Conservation (phyloP, 352 stramenopile genomes). For the Globisporangium middletonii region DNA sequence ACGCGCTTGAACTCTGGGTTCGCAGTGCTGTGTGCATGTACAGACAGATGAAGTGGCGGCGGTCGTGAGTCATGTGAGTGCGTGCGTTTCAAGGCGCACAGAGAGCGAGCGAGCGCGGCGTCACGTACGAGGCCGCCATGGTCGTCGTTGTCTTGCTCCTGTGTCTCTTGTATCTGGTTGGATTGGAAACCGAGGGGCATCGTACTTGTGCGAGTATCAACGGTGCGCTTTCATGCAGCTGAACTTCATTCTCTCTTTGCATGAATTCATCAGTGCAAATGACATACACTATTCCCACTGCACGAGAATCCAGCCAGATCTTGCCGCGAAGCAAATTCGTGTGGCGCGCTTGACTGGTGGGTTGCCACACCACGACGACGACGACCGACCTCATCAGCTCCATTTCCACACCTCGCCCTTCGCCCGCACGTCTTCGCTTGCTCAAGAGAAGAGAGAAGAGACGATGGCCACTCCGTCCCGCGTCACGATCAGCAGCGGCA, state of each 20-base stretch:
- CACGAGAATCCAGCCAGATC: neutral
- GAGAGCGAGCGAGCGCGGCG: neutral
- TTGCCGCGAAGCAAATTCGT: neutral
- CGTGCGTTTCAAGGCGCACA: neutral
- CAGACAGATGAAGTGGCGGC: neutral
- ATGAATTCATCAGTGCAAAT: neutral
- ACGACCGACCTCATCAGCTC: neutral
- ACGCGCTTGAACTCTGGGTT: slow-evolving; percentile 76
- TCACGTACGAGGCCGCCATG: slow-evolving; percentile 7
- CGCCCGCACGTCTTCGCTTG: neutral
- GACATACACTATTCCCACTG: neutral
- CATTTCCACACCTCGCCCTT: slow-evolving; percentile 1
- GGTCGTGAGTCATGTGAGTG: neutral
- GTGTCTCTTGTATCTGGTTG: neutral
- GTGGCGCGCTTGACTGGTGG: neutral
- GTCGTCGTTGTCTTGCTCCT: neutral
- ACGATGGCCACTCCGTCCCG: slow-evolving; percentile 31
- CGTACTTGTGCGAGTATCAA: neutral
- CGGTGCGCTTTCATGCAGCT: neutral
- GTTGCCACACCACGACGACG: neutral
- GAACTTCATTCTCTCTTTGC: neutral
- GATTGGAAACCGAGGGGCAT: neutral
- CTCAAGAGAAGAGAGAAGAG: neutral
- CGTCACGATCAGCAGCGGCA: slow-evolving; percentile 47
- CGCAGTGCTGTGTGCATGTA: slow-evolving; percentile 12